Percentiles rank a stretch among this genome's conserved stretches.
Conservation (phyloP, 441 rosid genomes). For the Flueggea neowawraea region DNA sequence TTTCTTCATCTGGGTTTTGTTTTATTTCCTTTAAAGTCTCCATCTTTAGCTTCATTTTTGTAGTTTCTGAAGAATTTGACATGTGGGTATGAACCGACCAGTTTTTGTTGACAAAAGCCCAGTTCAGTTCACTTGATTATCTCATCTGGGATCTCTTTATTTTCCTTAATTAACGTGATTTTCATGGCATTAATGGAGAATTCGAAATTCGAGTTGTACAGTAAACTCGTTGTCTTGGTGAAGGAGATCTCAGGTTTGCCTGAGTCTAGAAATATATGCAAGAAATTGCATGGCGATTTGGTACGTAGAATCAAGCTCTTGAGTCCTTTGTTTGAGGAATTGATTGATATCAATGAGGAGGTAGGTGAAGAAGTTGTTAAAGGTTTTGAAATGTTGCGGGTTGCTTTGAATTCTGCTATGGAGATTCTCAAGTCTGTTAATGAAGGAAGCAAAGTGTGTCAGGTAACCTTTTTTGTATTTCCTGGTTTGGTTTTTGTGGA, state of each 20-base stretch:
- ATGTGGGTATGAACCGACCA: no score
- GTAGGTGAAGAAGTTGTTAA: constrained; percentile 35
- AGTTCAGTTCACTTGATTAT: no score
- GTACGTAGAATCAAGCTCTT: constrained; percentile 86
- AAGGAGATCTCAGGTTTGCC: constrained; percentile 60
- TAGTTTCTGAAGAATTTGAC: no score
- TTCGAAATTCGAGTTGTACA: constrained; percentile 37
- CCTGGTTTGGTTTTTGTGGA: constrained; percentile 16
- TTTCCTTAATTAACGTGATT: constrained; percentile 1
- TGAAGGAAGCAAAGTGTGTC: constrained; percentile 79
- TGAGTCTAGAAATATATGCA: constrained; percentile 52
- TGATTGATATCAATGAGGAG: constrained; percentile 43
- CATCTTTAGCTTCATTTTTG: background rate
- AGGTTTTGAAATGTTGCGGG: constrained; percentile 48
- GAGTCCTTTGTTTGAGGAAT: constrained; percentile 92
- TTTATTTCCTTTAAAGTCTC: constrained; percentile 5
- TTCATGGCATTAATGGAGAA: constrained; percentile 38
- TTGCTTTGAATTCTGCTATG: constrained; percentile 57
- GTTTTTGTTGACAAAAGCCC: no score
- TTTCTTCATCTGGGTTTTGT: constrained; percentile 18
- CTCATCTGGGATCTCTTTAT: background rate
- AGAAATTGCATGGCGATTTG: constrained; percentile 73
- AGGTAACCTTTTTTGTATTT: constrained; percentile 34
- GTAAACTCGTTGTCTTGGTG: constrained; percentile 47
- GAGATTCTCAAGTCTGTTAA: constrained; percentile 54